These are phyloP conservation scores for Plenodomus biglobosus DNA, from an alignment of 2,329 filamentous ascomycete genomes.

Conservation along the genomic window DNA sequence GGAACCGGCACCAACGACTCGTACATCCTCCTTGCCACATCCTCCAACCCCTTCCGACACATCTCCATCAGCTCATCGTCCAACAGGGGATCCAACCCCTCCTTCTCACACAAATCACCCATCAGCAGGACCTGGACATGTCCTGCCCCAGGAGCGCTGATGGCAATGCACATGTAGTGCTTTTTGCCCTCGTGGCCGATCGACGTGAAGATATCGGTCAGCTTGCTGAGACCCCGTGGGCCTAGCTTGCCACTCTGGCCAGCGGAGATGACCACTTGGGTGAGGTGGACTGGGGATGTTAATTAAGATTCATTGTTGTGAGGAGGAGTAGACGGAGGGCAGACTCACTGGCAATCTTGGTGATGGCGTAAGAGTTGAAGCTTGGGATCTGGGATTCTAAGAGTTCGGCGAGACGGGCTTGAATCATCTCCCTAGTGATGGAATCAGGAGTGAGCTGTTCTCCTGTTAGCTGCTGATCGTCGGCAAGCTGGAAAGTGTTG, in stretches of 20 bases:
- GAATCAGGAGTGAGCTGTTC: not conserved
- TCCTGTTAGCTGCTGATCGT: not conserved
- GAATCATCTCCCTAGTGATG: not conserved
- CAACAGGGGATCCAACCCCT: constrained; percentile 5
- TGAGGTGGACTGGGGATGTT: not conserved
- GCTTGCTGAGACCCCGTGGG: constrained; percentile 3
- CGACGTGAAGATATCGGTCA: constrained; percentile 5
- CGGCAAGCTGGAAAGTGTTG: not conserved
- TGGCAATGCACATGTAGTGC: constrained; percentile 10
- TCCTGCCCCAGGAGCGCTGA: not conserved
- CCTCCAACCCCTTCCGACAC: constrained; percentile 7
- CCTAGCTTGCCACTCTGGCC: constrained; percentile 6
- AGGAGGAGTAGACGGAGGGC: too few species aligned
- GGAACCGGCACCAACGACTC: not conserved
- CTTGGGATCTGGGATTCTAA: not conserved
- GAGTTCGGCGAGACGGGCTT: not conserved
- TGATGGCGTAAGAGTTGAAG: not conserved
- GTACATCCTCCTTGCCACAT: not conserved
- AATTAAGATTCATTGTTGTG: not conserved
- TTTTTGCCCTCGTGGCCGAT: constrained; percentile 6
- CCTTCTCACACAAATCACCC: constrained; percentile 1
- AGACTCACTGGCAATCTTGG: not conserved
- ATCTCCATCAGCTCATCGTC: constrained; percentile 3
- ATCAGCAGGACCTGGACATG: constrained; percentile 3
- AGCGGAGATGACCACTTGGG: not conserved